Base-by-base conservation (phyloP, 805 yeast species). In the Suhomyces vadensis region DNA sequence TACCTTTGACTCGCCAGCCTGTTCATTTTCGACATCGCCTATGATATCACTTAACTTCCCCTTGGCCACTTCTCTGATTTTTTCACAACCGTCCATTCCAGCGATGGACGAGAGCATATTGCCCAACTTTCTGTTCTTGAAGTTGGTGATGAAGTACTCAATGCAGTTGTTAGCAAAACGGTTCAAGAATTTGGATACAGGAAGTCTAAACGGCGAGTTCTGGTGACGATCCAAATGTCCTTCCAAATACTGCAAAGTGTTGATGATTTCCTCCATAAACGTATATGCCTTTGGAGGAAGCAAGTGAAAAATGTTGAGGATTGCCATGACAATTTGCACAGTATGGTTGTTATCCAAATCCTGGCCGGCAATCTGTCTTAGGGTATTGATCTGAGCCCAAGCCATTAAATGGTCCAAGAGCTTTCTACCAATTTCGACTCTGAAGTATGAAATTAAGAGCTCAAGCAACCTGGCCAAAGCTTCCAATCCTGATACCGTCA, bases 391-490 rank as follows among this genome's bases (percentile, higher is more conserved):
- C 55, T 87, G 91, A 0, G 97, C 95, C 96, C 97, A 91, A 0
- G 97, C 96, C 78, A 84, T 85, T 51, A 94, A 72, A 64, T 94
- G 99, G 58, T 94, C 98, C 24, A 95, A 74, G 41, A 94, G 68
- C 56, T 94, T 94, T 39, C 90, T 78, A 24, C 99, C 99, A 52
- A 94, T 92, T 62, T 94, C 99, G 14, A 95, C 97, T 61, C 95
- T 86, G 74, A 94, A 94, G 57, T 94, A 92, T 3, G 95, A 88
- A 26, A 92, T 90, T 52, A 94, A 71, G 17, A 95, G 71, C 57
- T 92, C 97, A 33, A 94, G 72, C 24, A 94, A 72, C 35, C 95
- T 73, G 0, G 97, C 95, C 17, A 94, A 71, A 0, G 98, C 97
- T 57, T 92, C 96, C 14, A 94, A 71, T 1, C 97, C 97, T 1